Base-by-base conservation (phyloP, 306 rosid genomes). In the Coriaria nepalensis region DNA sequence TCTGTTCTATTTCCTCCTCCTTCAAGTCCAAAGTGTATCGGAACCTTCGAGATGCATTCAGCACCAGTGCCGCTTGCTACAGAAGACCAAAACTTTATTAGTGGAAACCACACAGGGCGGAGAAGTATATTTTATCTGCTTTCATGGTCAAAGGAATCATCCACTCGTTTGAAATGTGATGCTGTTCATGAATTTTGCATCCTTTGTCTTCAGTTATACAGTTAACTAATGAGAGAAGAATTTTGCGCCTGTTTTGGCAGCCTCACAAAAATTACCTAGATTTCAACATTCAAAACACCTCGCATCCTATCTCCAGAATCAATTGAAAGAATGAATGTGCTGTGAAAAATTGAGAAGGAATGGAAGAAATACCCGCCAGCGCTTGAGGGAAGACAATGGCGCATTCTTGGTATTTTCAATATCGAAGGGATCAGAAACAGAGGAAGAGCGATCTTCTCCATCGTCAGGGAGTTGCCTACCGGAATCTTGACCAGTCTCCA, bases 31-130 rank as follows among this genome's bases (percentile, higher is more conserved):
- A 62, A 34, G 97, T 88, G 44, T 88, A 88, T 52, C 97, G 76
- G 67, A 88, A 88, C 48, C 97, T 80, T 37, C 97, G 68, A 13
- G 93, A 72, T 13, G 97, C 90, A 71, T 88, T 88, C 47, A 88
- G 77, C 54, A 88, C 97, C 15, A 84, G 66, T 4, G 97, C 63
- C 1, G 97, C 90, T 81, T 88, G 82, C 97, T 87, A 86, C 69
- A 66, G 53, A 75, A 43, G 43, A 64, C 54, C 43, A 59, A 48
- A 66, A 55, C 64, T 5, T 9, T 38, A 62, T 60, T 43, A 55
- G 69, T 60, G 61, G 20, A 59, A 52, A 48, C 50, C 56, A 37
- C 10, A 15, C 6, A 33, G 60, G 47, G 9, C 47, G 44, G 10
- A 40, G 6, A 34, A 4, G 12, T 12, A 45, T n/a, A n/a, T n/a